Evolutionary conservation across 306 rosid genomes (phyloP).

Genomic region (Hippophae tibetana): DNA sequence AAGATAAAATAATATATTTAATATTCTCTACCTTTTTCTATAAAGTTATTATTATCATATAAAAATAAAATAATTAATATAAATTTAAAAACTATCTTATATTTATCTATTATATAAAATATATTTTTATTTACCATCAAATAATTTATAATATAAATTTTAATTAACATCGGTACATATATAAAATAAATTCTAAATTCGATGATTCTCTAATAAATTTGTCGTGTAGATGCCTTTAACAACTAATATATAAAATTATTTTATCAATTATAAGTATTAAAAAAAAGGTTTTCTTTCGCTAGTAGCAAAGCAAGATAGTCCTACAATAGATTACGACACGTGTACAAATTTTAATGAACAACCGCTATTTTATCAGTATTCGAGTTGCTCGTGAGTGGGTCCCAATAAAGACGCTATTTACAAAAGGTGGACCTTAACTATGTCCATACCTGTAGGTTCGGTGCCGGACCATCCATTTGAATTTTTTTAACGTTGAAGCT

Average conservation of each 20-base stretch:
- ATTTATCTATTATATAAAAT: no score
- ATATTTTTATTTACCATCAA: no score
- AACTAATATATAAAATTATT: conserved; percentile 3
- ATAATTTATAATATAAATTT: no score
- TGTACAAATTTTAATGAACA: neutral
- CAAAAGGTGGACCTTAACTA: conserved; percentile 29
- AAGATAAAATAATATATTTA: no score
- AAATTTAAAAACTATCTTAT: no score
- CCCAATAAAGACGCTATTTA: conserved; percentile 29
- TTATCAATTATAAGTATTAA: conserved; percentile 8
- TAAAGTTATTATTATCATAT: no score
- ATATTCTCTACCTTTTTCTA: no score
- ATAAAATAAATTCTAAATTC: no score
- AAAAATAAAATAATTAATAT: no score
- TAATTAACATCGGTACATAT: no score
- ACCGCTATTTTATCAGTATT: neutral
- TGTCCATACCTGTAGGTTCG: conserved; percentile 33
- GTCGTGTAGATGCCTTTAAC: no score
- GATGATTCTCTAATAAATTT: no score
- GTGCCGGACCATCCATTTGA: conserved; percentile 41
- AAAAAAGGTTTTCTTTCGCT: conserved; percentile 9
- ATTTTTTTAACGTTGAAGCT: conserved; percentile 51
- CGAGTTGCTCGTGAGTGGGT: conserved; percentile 26
- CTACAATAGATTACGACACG: conserved; percentile 17
- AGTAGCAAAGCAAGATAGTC: neutral